Conservation (phyloP, 495 filamentous ascomycete species). For the Staphylotrichum longicolle region DNA sequence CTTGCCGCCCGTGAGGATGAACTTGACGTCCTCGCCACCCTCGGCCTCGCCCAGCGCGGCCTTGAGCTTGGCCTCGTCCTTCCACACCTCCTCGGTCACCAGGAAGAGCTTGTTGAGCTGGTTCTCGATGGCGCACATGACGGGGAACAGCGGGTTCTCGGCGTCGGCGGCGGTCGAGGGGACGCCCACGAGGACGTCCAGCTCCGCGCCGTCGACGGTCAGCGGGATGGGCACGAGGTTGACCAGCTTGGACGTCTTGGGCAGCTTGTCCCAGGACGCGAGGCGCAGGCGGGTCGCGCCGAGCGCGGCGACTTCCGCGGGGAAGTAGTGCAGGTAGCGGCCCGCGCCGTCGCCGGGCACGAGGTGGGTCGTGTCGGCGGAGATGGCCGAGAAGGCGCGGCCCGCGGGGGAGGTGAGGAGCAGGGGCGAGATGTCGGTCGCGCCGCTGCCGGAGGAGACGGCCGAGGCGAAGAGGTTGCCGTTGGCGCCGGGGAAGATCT, state of each 20-base stretch:
- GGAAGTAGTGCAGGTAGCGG: conserved; percentile 24
- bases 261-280: conserved; percentile 18
- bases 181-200: not conserved
- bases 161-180: not conserved
- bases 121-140: conserved; percentile 9
- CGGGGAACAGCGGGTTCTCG: not conserved
- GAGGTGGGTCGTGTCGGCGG: not conserved
- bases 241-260: conserved; percentile 9
- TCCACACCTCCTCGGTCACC: not conserved
- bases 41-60: not conserved
- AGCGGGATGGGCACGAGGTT: conserved; percentile 16
- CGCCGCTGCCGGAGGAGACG: too few relatives aligned
- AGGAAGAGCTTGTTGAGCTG: conserved; percentile 13
- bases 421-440: not conserved
- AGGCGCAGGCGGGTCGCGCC: conserved; percentile 23
- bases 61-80: not conserved
- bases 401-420: conserved; percentile 4
- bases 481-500: conserved; percentile 13
- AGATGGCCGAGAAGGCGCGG: not conserved
- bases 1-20: conserved; percentile 10
- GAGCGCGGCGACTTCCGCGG: conserved; percentile 5
- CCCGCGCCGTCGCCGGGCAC: conserved; percentile 12
- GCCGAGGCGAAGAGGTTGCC: conserved; percentile 19
- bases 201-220: not conserved
- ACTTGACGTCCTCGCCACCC: conserved; percentile 1